Percentiles rank a stretch among this genome's conserved stretches.
Evolutionary conservation across 345 rosid species (phyloP).

Genomic region (Populus nigra): DNA sequence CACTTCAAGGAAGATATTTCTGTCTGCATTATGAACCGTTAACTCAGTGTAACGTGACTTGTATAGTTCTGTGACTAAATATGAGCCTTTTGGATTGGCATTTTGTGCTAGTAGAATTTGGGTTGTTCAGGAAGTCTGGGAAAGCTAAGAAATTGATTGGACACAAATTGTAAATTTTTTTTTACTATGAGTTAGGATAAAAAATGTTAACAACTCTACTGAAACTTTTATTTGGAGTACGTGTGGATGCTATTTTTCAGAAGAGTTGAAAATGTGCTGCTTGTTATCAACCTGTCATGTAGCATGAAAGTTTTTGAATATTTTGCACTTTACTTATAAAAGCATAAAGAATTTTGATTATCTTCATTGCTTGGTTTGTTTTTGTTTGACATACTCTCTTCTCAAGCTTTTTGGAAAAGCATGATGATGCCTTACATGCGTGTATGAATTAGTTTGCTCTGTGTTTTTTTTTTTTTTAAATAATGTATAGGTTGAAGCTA

Average conservation of each 20-base stretch:
- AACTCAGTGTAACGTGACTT: neutral
- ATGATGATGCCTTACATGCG: neutral
- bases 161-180: neutral
- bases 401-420: neutral
- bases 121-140: conserved; percentile 1
- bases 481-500: conserved; percentile 64
- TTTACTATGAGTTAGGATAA: neutral
- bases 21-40: neutral
- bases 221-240: neutral
- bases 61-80: neutral
- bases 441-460: neutral
- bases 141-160: neutral
- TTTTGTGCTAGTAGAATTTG: neutral
- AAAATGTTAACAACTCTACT: too few species aligned
- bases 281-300: neutral
- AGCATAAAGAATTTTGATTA: too few species aligned
- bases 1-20: neutral
- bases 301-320: neutral
- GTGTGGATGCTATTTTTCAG: neutral
- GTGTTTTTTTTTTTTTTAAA: neutral
- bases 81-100: conserved; percentile 10
- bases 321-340: too few species aligned
- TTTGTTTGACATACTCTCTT: neutral
- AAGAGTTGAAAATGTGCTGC: neutral
- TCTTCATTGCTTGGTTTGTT: neutral